phyloP scores from a whole-genome alignment of 192 early-diverging fungal species.

The Oehlia diaphana region DNA sequence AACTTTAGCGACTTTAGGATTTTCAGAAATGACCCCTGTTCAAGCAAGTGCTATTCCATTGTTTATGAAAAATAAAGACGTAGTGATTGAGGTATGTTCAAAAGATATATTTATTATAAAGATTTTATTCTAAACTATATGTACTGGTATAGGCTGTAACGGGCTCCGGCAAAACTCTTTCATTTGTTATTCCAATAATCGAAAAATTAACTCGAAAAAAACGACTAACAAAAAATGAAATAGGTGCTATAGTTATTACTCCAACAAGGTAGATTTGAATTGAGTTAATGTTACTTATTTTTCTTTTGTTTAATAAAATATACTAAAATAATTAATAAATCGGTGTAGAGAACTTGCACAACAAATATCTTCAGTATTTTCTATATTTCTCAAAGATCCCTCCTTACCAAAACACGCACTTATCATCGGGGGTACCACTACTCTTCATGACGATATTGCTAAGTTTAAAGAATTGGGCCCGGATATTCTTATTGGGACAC shows the following conservation, averaged over 20 bases:
- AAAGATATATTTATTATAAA: neutral
- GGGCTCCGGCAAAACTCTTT: slow-evolving; percentile 94
- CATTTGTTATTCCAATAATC: slow-evolving; percentile 89
- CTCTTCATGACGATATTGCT: slow-evolving; percentile 62
- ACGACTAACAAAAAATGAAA: slow-evolving; percentile 65
- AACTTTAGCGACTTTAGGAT: slow-evolving; percentile 66
- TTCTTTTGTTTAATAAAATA: neutral
- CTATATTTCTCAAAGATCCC: slow-evolving; percentile 56
- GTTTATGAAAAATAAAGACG: slow-evolving; percentile 91
- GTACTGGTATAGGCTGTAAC: slow-evolving; percentile 71
- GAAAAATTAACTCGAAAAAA: slow-evolving; percentile 75
- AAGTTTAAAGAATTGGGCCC: slow-evolving; percentile 64
- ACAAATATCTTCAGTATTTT: slow-evolving; percentile 79
- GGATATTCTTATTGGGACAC: slow-evolving; percentile 88
- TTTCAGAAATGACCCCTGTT: slow-evolving; percentile 89
- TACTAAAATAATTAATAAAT: neutral
- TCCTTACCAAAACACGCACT: slow-evolving; percentile 51
- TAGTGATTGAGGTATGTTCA: slow-evolving; percentile 78
- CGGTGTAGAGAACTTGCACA: slow-evolving; percentile 74
- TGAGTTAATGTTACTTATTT: neutral
- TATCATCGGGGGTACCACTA: slow-evolving; percentile 72
- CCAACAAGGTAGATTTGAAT: slow-evolving; percentile 65
- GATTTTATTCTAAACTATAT: neutral
- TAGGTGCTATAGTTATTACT: slow-evolving; percentile 86
- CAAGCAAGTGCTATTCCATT: slow-evolving; percentile 90